Conservation (phyloP, 306 rosid species). For the Sphenostylis stenocarpa region DNA sequence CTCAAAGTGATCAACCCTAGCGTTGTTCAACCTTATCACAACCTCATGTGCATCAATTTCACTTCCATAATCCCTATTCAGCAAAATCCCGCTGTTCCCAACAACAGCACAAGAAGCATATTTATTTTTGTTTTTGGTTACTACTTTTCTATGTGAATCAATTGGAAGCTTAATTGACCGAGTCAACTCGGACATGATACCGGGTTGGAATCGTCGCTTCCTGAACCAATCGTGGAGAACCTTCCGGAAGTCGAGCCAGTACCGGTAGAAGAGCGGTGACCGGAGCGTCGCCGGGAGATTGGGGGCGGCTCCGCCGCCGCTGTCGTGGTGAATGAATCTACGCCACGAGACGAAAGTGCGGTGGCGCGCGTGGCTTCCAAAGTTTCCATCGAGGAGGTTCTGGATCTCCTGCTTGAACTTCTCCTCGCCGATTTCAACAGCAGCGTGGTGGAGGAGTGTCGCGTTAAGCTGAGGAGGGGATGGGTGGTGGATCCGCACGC, state of each 20-base stretch:
- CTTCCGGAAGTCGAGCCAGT: conserved; percentile 80
- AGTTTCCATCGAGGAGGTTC: conserved; percentile 73
- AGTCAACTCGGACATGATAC: conserved; percentile 63
- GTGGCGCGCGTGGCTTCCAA: conserved; percentile 69
- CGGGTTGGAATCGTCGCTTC: conserved; percentile 59
- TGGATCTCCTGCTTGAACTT: conserved; percentile 59
- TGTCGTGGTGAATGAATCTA: conserved; percentile 58
- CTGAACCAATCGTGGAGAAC: conserved; percentile 64
- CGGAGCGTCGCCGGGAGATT: conserved; percentile 51
- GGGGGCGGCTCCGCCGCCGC: conserved; percentile 24
- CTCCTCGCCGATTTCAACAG: conserved; percentile 61
- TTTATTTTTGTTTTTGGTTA: not conserved
- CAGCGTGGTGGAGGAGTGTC: conserved; percentile 69
- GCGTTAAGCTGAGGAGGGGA: conserved; percentile 51
- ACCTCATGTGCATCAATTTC: conserved; percentile 72
- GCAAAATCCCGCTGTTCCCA: conserved; percentile 92
- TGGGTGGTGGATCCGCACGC: conserved; percentile 28
- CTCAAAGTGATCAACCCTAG: conserved; percentile 53
- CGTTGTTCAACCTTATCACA: conserved; percentile 88
- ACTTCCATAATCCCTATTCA: conserved; percentile 60
- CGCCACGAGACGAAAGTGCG: conserved; percentile 75
- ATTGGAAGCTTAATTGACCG: conserved; percentile 54
- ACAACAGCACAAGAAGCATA: conserved; percentile 84
- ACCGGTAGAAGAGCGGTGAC: conserved; percentile 77
- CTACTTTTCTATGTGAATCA: conserved; percentile 37